Conservation (phyloP, 176 grass and related monocot genomes). For the Thinopyrum elongatum region DNA sequence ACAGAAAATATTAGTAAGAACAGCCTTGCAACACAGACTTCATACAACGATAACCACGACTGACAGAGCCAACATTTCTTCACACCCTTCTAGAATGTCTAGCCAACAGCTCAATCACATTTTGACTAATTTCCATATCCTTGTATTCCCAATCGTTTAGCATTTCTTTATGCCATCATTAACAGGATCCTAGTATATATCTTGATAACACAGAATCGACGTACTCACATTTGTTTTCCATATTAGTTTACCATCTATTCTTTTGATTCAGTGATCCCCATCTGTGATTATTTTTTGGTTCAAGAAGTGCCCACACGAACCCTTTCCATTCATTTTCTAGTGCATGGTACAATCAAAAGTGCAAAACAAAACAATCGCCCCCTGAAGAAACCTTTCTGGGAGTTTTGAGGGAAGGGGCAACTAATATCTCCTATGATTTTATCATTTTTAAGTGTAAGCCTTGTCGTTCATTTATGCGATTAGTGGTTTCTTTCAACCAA, state of each 20-base stretch:
- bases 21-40: not conserved
- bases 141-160: not conserved
- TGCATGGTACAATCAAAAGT: not conserved
- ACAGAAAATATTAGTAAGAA: not conserved
- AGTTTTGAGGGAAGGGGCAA: too few species aligned
- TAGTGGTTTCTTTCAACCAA: not conserved
- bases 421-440: not conserved
- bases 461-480: not conserved
- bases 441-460: not conserved
- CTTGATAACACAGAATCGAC: not conserved
- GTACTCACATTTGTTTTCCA: not conserved
- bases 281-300: not conserved
- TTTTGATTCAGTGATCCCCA: not conserved
- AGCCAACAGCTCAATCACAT: not conserved
- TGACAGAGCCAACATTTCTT: not conserved
- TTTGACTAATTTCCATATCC: not conserved
- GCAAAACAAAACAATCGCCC: too few species aligned
- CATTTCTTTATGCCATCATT: not conserved
- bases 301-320: not conserved
- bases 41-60: not conserved
- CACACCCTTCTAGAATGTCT: not conserved
- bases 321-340: not conserved
- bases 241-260: not conserved
- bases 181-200: not conserved
- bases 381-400: too few species aligned